These are phyloP conservation scores for Peltaster fructicola DNA, from an alignment of 2,329 filamentous ascomycete species.

Conservation along the genomic window DNA sequence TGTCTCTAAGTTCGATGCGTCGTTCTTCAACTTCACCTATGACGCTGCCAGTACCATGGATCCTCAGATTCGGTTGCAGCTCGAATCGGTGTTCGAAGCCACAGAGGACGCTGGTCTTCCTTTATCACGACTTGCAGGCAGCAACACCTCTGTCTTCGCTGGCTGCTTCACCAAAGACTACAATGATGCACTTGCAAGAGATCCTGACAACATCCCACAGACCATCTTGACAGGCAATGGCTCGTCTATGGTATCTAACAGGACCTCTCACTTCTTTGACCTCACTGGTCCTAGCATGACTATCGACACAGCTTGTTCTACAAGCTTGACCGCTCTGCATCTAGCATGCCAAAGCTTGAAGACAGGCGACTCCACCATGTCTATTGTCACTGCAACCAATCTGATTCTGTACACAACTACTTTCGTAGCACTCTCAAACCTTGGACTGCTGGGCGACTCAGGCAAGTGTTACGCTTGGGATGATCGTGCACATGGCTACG, in stretches of 20 bases:
- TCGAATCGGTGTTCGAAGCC: slow-evolving; percentile 13
- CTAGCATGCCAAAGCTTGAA: slow-evolving; percentile 5
- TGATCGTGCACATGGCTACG: slow-evolving; percentile 30
- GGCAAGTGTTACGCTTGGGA: slow-evolving; percentile 17
- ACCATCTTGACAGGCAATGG: slow-evolving; percentile 11
- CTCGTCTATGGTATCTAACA: slow-evolving; percentile 4
- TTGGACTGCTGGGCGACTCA: slow-evolving; percentile 17
- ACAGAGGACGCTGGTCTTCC: slow-evolving; percentile 5
- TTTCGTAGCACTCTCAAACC: slow-evolving; percentile 11
- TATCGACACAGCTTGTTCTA: slow-evolving; percentile 6
- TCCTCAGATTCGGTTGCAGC: slow-evolving; percentile 12
- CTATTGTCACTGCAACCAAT: slow-evolving; percentile 11
- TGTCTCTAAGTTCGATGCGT: slow-evolving; percentile 9
- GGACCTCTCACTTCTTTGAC: slow-evolving; percentile 8
- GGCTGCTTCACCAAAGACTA: slow-evolving; percentile 12
- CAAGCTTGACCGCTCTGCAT: slow-evolving; percentile 5
- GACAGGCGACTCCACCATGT: slow-evolving; percentile 3
- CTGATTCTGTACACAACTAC: slow-evolving; percentile 10
- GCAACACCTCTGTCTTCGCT: slow-evolving; percentile 9
- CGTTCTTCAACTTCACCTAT: slow-evolving; percentile 11
- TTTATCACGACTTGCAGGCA: slow-evolving; percentile 3
- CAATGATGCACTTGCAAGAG: slow-evolving; percentile 7
- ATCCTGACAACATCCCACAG: slow-evolving; percentile 7
- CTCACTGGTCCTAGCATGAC: slow-evolving; percentile 7
- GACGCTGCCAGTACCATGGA: slow-evolving; percentile 12